phyloP scores from a whole-genome alignment of 768 basidiomycete genomes.

The Phanerochaete sordida region DNA sequence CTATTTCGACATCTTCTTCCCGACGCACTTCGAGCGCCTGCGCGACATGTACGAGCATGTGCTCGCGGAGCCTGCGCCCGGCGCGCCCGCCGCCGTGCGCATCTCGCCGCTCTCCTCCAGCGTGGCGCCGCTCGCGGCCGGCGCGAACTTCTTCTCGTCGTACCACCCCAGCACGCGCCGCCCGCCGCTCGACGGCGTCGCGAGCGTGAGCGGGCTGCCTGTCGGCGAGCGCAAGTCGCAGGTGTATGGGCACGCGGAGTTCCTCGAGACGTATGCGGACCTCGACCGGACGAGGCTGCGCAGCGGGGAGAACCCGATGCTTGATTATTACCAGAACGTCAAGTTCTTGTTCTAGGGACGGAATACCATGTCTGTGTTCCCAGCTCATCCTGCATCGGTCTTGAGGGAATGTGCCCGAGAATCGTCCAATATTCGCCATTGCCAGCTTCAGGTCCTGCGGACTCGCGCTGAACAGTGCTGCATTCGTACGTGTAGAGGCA shows the following conservation, averaged over 20 bases:
- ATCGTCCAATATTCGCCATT: too few relatives aligned
- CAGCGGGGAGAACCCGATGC: slow-evolving; percentile 86
- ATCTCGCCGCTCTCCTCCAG: slow-evolving; percentile 50
- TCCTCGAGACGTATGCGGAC: slow-evolving; percentile 83
- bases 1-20: slow-evolving; percentile 99
- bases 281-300: slow-evolving; percentile 62
- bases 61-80: slow-evolving; percentile 52
- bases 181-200: slow-evolving; percentile 63
- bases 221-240: slow-evolving; percentile 78
- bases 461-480: too few relatives aligned
- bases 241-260: slow-evolving; percentile 87
- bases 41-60: slow-evolving; percentile 89
- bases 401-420: too few relatives aligned
- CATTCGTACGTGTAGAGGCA: too few relatives aligned
- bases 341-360: slow-evolving; percentile 74
- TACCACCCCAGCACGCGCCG: slow-evolving; percentile 54
- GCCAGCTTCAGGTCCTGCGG: too few relatives aligned
- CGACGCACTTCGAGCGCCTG: slow-evolving; percentile 81
- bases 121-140: slow-evolving; percentile 48
- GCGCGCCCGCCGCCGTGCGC: slow-evolving; percentile 29
- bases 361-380: too few relatives aligned
- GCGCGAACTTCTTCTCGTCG: slow-evolving; percentile 71
- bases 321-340: slow-evolving; percentile 90
- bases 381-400: too few relatives aligned
- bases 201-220: slow-evolving; percentile 72